Conservation (phyloP, 495 filamentous ascomycete species). For the Astrothelium subdiscretum region DNA sequence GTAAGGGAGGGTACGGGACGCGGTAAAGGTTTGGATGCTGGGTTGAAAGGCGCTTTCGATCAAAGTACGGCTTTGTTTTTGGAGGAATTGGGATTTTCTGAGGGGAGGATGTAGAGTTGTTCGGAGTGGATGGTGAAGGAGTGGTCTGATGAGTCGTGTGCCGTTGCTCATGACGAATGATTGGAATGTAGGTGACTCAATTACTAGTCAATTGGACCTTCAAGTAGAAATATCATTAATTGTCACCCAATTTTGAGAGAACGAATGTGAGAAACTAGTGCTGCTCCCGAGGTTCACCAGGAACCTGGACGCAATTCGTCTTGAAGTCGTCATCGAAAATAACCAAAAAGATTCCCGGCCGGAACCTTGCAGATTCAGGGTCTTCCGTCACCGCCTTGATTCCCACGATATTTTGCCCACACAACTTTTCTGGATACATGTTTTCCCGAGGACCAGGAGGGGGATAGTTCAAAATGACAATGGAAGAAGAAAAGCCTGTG, state of each 20-base stretch:
- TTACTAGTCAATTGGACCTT: background rate
- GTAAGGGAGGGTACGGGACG: conserved; percentile 72
- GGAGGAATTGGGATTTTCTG: background rate
- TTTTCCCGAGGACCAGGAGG: too few species aligned
- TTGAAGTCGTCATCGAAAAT: background rate
- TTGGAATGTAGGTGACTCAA: background rate
- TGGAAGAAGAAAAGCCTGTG: background rate
- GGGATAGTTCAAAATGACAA: too few species aligned
- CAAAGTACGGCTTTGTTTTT: conserved; percentile 19
- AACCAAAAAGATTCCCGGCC: background rate
- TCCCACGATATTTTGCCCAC: too few species aligned
- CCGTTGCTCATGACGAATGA: background rate
- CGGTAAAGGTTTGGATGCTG: conserved; percentile 43
- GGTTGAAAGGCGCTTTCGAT: conserved; percentile 20
- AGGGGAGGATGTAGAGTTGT: background rate
- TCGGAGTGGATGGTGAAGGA: background rate
- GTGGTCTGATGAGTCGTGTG: background rate
- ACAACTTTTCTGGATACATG: too few species aligned
- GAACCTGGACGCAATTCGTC: background rate
- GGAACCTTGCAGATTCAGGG: background rate
- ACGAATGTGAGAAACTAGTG: background rate
- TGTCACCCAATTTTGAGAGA: background rate
- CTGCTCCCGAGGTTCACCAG: background rate
- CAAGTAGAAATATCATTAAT: background rate
- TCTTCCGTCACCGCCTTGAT: background rate